Evolutionary conservation across 2,329 filamentous ascomycete species (phyloP), one percentile per base, ranked within the genome.

Genomic region (Alternaria sp.): DNA sequence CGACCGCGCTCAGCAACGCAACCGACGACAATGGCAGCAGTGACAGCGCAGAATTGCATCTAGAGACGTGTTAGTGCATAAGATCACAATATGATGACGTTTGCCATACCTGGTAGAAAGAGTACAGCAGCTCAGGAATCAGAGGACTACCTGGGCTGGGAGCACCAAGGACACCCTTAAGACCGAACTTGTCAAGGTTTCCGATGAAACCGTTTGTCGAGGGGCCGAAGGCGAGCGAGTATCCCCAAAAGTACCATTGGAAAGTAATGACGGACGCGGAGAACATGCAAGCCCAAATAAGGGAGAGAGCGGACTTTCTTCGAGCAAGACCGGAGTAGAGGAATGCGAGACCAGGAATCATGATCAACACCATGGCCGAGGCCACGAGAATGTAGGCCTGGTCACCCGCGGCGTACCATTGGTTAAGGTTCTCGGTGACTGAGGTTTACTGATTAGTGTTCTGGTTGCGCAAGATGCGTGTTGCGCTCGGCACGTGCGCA

Each of bases 241-340:
- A 99, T 38, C 95, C 95, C 94, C 95, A 98, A 80, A 99, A 97
- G 76, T 97, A 98, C 95, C 95, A 99, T 83, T 99, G 95, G 84
- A 99, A 97, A 57, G 92, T 91, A 78, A 97, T 86, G 76, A 98
- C 89, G 48, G 92, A 94, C 77, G 91, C 91, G 47, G 93, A 95
- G 79, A 91, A 94, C 92, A 99, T 96, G 82, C 91, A 93, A 14
- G 94, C 93, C 93, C 94, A 98, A 75, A 99, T 95, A 85, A 98
- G 91, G 66, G 93, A 97, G 43, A 99, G 87, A 30, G 95, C 95
- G 5, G 95, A 98, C 84, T 99, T 99, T 85, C 95, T 89, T 68
- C 95, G 91, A n/a, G 95, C 94, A 68, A 98, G 90, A 69, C 95
- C 95, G 12, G 94, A 97, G 84, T 99, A 99, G 67, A 99, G 88